These are phyloP conservation scores for Lablab purpureus DNA, from an alignment of 306 rosid species.

Conservation along the genomic window DNA sequence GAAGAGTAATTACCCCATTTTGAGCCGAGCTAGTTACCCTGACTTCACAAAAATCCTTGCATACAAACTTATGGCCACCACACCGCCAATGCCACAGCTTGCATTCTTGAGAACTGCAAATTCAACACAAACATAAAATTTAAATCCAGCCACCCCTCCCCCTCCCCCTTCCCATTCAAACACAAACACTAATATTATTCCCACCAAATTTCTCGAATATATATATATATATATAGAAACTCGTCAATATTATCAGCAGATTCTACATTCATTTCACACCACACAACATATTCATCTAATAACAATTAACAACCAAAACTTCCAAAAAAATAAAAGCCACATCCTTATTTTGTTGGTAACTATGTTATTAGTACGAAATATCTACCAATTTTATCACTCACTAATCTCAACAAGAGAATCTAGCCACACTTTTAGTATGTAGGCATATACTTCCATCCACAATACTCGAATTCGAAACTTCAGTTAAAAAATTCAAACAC, in stretches of 20 bases:
- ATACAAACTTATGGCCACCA: conserved; percentile 71
- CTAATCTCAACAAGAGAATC: too few relatives aligned
- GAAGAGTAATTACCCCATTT: conserved; percentile 33
- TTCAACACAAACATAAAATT: background rate
- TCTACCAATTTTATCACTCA: background rate
- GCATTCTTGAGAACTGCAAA: conserved; percentile 72
- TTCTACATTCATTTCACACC: background rate
- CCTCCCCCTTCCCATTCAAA: background rate
- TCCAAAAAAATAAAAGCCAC: background rate
- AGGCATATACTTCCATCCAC: background rate
- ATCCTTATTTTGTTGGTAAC: background rate
- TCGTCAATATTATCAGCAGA: background rate
- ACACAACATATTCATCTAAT: background rate
- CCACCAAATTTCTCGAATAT: background rate
- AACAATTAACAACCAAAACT: conserved; percentile 5
- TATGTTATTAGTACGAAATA: background rate
- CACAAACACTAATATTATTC: conserved; percentile 11
- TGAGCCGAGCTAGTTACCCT: conserved; percentile 34
- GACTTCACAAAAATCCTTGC: conserved; percentile 53
- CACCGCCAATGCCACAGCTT: conserved; percentile 80
- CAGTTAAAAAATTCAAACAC: background rate
- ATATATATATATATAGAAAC: background rate
- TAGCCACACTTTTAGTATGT: too few relatives aligned
- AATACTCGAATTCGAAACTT: background rate
- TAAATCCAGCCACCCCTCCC: conserved; percentile 1